Evolutionary conservation across 2,329 filamentous ascomycete species (phyloP).

Genomic region (Arthrobotrys sinensis): DNA sequence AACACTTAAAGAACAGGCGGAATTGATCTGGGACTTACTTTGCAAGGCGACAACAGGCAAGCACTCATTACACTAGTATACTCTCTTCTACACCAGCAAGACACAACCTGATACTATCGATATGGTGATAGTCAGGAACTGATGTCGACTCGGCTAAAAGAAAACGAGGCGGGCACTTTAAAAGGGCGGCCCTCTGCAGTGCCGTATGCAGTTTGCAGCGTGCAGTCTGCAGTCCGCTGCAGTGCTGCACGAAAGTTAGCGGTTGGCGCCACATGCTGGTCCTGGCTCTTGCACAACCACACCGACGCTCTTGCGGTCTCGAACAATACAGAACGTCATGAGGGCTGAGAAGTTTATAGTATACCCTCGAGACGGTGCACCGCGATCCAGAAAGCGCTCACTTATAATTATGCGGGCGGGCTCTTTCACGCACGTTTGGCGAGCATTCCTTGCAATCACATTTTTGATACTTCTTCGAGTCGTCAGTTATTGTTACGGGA

Average conservation of each 20-base stretch:
- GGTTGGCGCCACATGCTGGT: slow-evolving; percentile 47
- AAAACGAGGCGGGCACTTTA: slow-evolving; percentile 61
- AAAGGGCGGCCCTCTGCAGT: slow-evolving; percentile 33
- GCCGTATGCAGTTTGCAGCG: background rate
- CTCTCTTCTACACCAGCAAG: too few species aligned
- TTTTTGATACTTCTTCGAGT: background rate
- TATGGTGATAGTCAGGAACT: slow-evolving; percentile 46
- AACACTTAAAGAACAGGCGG: background rate
- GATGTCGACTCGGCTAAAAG: slow-evolving; percentile 41
- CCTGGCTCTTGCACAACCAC: slow-evolving; percentile 31
- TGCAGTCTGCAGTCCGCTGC: background rate
- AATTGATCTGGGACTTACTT: too few species aligned
- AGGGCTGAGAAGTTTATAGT: too few species aligned
- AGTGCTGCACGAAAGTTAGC: slow-evolving; percentile 4
- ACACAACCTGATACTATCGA: background rate
- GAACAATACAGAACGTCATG: background rate
- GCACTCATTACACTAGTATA: too few species aligned
- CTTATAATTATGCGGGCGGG: background rate
- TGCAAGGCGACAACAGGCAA: too few species aligned
- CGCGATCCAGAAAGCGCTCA: too few species aligned
- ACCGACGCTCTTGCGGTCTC: background rate
- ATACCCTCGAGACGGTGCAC: background rate
- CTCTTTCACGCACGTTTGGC: background rate
- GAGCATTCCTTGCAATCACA: slow-evolving; percentile 4
- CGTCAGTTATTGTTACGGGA: background rate